Conservation (phyloP, 225 moss, liverwort and hornwort species). For the Bryum argenteum region DNA sequence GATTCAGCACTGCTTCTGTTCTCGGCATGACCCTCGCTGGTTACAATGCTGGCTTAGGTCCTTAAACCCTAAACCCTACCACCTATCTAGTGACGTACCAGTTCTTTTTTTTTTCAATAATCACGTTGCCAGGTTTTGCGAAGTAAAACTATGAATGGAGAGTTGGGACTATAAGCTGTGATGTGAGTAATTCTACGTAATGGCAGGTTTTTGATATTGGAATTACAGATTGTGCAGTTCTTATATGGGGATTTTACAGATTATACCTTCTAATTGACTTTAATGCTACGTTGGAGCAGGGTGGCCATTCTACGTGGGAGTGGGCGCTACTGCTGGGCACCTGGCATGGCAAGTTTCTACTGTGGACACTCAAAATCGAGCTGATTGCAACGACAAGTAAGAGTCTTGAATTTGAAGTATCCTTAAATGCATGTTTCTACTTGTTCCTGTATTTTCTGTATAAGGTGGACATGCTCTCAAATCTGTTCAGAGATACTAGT, state of each 20-base stretch:
- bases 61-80: no score
- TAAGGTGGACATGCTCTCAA: no score
- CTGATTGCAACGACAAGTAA: conserved; percentile 85
- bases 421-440: background rate
- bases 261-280: background rate
- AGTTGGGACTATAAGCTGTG: no score
- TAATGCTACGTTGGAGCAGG: conserved; percentile 42
- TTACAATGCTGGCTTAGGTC: conserved; percentile 73
- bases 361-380: conserved; percentile 62
- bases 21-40: conserved; percentile 70
- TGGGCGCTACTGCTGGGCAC: conserved; percentile 73
- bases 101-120: no score
- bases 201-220: no score
- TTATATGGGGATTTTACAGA: no score
- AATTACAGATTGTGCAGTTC: no score
- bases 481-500: no score
- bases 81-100: no score
- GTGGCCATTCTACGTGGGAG: conserved; percentile 86
- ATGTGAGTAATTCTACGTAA: no score
- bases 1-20: conserved; percentile 68
- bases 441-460: background rate
- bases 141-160: no score
- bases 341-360: conserved; percentile 82
- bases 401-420: conserved; percentile 15
- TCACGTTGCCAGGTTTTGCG: no score